A percentile compares a stretch with the other conserved stretches of the same genome.
phyloP scores from a whole-genome alignment of 228 moss, liverwort and hornwort genomes.

The Sphagnum fallax region DNA sequence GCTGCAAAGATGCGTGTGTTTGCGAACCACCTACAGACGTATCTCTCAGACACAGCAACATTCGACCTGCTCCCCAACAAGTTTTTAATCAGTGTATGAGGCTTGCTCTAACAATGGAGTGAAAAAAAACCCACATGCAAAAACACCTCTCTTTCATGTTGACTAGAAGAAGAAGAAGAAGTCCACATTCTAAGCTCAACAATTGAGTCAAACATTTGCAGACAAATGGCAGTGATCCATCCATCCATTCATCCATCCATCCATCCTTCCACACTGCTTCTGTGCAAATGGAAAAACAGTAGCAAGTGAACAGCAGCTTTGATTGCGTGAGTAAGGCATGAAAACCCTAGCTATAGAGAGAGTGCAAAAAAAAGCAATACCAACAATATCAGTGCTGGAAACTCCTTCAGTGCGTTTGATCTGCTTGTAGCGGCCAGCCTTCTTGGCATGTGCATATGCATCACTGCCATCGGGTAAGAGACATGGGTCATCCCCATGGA shows the following conservation, averaged over 20 bases:
- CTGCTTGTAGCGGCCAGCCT: conserved; percentile 51
- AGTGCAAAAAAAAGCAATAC: conserved; percentile 14
- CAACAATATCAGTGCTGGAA: conserved; percentile 56
- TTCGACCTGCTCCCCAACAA: conserved; percentile 29
- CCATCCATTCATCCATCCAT: too few relatives aligned
- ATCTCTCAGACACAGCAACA: conserved; percentile 46
- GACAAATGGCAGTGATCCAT: too few relatives aligned
- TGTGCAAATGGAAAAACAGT: too few relatives aligned
- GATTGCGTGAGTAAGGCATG: too few relatives aligned
- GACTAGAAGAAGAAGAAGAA: background rate
- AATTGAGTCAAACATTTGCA: background rate
- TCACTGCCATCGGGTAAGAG: conserved; percentile 55
- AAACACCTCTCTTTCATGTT: background rate
- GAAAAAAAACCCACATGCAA: background rate
- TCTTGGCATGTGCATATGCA: conserved; percentile 53
- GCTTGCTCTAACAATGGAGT: background rate
- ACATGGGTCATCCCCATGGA: conserved; percentile 64
- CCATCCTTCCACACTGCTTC: too few relatives aligned
- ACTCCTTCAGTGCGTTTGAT: conserved; percentile 61
- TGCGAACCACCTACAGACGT: conserved; percentile 24
- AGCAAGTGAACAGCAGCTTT: too few relatives aligned
- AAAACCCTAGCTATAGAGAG: background rate
- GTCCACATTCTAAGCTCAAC: background rate
- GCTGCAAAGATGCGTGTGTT: conserved; percentile 50
- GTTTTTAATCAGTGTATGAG: conserved; percentile 9